Base-by-base conservation (phyloP, 352 stramenopile species). In the Blastocystis sp. region DNA sequence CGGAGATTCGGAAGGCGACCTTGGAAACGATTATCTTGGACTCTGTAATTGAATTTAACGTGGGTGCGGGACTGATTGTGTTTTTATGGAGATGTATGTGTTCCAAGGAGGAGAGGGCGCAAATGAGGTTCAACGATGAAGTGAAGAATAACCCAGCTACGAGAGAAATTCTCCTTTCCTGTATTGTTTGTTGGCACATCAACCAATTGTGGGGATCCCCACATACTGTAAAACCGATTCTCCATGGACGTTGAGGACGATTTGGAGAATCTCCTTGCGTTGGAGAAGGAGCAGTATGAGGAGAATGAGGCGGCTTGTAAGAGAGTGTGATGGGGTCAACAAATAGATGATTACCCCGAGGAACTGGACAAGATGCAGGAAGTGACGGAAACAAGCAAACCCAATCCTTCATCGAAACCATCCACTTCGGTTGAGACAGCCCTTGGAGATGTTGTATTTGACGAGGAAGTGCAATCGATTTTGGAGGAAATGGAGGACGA, bases 41-140 rank as follows among this genome's bases (percentile, higher is more conserved):
- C 29, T 85, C 21, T n/a, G 34, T 85, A n/a, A 27, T 85, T 14
- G 75, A 85, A 29, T 85, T 85, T 56, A 85, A 85, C 40, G 75
- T 85, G 44, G 75, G 75, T 27, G 69, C 69, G 7, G 69, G 4
- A 8, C 14, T 81, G 4, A 61, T 81, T 48, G n/a, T 81, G 18
- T 11, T 24, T 9, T 32, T 81, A 21, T 81, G 69, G 69, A 63
- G 69, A 46, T 11, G 0, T 7, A 24, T 81, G 48, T 63, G 48
- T 29, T 42, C 69, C n/a, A 24, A 63, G 24, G 44, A 49, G 18
- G 69, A 81, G 42, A 27, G 48, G 42, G 9, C 24, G 16, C 11
- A 16, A 1, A 64, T 81, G n/a, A 16, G 21, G 18, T 42, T 21
- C 27, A 65, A 49, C 18, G 2, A 59, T 32, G 11, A 59, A 27